Percentiles rank a stretch among this genome's conserved stretches.
These are phyloP conservation scores for Cyclotella cryptica DNA, from an alignment of 108 stramenopile genomes.

Conservation along the genomic window DNA sequence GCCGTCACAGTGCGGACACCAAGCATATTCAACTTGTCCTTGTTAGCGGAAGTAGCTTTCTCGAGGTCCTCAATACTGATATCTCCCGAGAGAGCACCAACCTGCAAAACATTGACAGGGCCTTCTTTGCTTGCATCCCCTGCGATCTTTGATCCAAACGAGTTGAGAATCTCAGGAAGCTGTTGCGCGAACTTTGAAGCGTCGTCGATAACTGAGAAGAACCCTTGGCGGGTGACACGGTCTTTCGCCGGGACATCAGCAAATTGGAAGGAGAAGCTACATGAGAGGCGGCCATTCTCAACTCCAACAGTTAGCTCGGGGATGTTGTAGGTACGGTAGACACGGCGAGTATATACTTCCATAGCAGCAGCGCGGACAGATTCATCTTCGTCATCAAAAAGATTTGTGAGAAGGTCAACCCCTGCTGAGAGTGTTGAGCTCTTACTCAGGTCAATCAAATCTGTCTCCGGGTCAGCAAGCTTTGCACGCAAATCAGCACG, in stretches of 20 bases:
- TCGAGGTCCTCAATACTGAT: conserved; percentile 62
- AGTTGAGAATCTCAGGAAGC: conserved; percentile 69
- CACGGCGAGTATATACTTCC: conserved; percentile 93
- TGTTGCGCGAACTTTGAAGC: conserved; percentile 56
- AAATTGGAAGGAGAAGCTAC: conserved; percentile 89
- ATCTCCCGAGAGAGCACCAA: conserved; percentile 56
- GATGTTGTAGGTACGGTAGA: conserved; percentile 94
- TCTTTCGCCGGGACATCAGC: conserved; percentile 76
- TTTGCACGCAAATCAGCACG: conserved; percentile 80
- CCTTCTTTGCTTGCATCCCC: conserved; percentile 56
- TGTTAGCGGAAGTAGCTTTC: conserved; percentile 57
- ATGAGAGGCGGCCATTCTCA: conserved; percentile 74
- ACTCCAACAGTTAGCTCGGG: conserved; percentile 66
- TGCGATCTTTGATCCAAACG: conserved; percentile 67
- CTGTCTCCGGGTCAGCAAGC: conserved; percentile 66
- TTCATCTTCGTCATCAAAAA: conserved; percentile 83
- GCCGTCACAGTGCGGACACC: conserved; percentile 88
- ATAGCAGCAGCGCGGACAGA: conserved; percentile 73
- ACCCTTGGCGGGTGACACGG: conserved; percentile 75
- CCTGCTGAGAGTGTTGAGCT: conserved; percentile 89
- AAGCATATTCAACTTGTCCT: conserved; percentile 68
- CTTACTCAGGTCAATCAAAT: conserved; percentile 69
- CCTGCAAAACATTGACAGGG: conserved; percentile 86
- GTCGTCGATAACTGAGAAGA: conserved; percentile 65
- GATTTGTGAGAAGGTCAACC: conserved; percentile 91